Evolutionary conservation across 75 land plant species (phyloP), one percentile per base, ranked within the genome.

Genomic region (Larix kaempferi): DNA sequence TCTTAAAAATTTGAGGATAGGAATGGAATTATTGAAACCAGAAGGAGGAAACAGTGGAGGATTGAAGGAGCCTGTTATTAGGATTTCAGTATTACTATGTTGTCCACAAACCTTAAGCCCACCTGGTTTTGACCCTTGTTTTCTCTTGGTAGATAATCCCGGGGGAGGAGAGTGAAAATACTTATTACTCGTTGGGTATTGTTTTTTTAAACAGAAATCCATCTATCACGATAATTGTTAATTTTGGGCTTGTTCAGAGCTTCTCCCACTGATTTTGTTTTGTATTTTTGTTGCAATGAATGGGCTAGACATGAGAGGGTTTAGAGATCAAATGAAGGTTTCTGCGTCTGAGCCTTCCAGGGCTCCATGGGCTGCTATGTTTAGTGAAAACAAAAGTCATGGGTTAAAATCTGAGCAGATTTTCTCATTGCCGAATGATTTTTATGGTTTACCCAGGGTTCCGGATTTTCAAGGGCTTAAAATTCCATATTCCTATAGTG

Each of bases 391-490:
- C 73, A 69, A 23, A 69, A 39, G 23, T 10, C 73, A 69, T 41
- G 41, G 73, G n/a, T 23, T 39, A 11, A 69, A 69, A 69, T 39
- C 73, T 69, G 73, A 69, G 44, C 52, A 69, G 73, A 21, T 69
- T 39, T 69, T 69, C n/a, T 69, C 73, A 65, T 35, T 65, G 35
- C 69, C 69, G 19, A 33, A 65, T 69, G 73, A 39, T n/a, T 21
- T 39, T 0, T 19, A 10, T 69, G 73, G 33, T 19, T 21, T 17
- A 21, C 73, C 73, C 44, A 69, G 25, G 52, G 23, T 69, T 69
- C 73, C 73, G n/a, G 73, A 69, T 41, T 69, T 69, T 41, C 73
- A 69, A 39, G 73, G 23, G 21, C 73, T 69, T 13, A 69, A 69
- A 39, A 41, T 41, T 11, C 73, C 52, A 10, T 69, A 69, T 11